Conservation (phyloP, 192 early-diverging fungal genomes). For the Haplosporangium gracile region DNA sequence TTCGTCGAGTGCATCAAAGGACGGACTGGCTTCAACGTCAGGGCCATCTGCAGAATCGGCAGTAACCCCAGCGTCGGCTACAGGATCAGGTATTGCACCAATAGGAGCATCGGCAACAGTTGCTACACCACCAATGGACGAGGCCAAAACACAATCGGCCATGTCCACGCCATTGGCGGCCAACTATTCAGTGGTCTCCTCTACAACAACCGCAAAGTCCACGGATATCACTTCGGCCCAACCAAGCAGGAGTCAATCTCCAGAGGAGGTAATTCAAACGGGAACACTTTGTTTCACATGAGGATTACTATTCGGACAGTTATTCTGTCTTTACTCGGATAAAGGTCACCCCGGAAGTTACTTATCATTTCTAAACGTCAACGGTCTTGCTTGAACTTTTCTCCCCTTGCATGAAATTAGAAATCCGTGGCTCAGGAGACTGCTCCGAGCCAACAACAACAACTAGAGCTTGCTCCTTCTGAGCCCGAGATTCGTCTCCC, state of each 20-base stretch:
- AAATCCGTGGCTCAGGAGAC: not conserved
- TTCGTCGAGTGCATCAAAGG: not conserved
- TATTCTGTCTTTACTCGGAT: not conserved
- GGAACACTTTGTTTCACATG: not conserved
- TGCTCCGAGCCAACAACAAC: slow-evolving; percentile 9
- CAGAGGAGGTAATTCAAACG: slow-evolving; percentile 11
- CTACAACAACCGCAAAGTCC: slow-evolving; percentile 5
- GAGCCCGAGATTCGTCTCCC: slow-evolving; percentile 64
- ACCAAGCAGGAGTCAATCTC: slow-evolving; percentile 3
- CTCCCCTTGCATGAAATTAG: not conserved
- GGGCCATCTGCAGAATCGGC: slow-evolving; percentile 3
- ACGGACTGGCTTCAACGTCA: slow-evolving; percentile 40
- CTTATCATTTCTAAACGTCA: not conserved
- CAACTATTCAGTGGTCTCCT: not conserved
- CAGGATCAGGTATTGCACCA: not conserved
- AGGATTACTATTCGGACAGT: not conserved
- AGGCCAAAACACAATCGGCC: not conserved
- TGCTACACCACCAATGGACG: not conserved
- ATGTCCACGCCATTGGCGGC: not conserved
- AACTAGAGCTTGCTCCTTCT: not conserved
- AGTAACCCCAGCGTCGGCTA: slow-evolving; percentile 37
- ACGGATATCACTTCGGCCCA: slow-evolving; percentile 8
- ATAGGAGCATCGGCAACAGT: not conserved
- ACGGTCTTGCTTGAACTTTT: not conserved
- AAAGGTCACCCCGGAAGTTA: not conserved